Base-by-base conservation (phyloP, 805 yeast genomes). In the Ogataea philodendri region DNA sequence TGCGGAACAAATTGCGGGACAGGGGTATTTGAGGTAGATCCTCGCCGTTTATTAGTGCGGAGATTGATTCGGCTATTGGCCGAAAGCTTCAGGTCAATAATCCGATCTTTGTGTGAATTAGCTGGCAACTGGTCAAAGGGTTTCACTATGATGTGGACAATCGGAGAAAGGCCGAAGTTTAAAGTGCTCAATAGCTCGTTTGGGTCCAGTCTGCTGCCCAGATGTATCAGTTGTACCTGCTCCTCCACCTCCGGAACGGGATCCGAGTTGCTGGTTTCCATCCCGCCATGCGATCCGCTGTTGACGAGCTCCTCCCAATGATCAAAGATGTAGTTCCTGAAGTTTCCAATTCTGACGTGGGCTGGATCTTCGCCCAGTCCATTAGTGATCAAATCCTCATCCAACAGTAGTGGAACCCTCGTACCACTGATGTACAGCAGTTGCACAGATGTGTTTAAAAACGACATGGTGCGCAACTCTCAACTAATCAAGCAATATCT, bases 221-320 rank as follows among this genome's bases (percentile, higher is more conserved):
- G 29, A 40, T 59, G 61, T 6, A 60, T 32, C 9, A 60, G 31
- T 32, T 59, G 64, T 6, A 60, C 43, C 36, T 59, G 60, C 3
- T 60, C 57, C 3, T 45, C 49, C 9, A 35, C 20, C 6, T 31
- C 18, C 1, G 60, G 62, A 7, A 18, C 22, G 3, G 13, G 30
- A 4, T 20, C 38, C 6, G 30, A 35, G 13, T 39, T 11, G 38
- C 4, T 28, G 17, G 24, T 43, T 41, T 29, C 52, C 5, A 31
- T 8, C 3, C 42, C 37, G 16, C 27, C 27, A 2, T 22, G 15
- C 9, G 40, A 31, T 11, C 28, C 18, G 15, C 19, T 16, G 3
- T 30, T 15, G 9, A 43, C n/a, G 9, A 58, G 21, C 4, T 15
- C 21, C 5, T 31, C 22, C 65, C 65, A 60, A 23, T 48, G 28